phyloP scores from a whole-genome alignment of 305 asterid genomes.

The Euphrasia arctica region DNA sequence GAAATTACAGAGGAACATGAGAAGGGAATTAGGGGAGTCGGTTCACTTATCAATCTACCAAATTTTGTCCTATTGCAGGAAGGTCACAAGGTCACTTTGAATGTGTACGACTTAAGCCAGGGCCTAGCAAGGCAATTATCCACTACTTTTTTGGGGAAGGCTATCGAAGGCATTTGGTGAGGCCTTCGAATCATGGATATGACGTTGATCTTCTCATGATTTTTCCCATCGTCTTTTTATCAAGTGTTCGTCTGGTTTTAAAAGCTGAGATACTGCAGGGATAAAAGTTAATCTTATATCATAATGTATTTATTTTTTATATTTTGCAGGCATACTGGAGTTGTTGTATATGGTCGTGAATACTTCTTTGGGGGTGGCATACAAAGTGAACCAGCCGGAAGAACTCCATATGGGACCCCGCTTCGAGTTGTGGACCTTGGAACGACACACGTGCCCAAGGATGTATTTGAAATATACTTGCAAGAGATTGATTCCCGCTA shows the following conservation, averaged over 20 bases:
- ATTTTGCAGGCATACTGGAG: constrained; percentile 85
- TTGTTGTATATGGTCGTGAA: constrained; percentile 81
- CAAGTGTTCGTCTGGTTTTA: not conserved
- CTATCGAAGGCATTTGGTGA: constrained; percentile 92
- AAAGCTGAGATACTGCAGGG: not conserved
- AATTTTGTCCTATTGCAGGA: constrained; percentile 45
- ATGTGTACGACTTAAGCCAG: constrained; percentile 92
- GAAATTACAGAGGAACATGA: not conserved
- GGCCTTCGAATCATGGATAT: constrained; percentile 2
- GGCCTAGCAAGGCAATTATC: constrained; percentile 93
- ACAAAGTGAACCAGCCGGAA: constrained; percentile 65
- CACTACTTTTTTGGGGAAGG: constrained; percentile 76
- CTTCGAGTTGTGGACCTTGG: constrained; percentile 81
- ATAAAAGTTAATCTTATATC: not conserved
- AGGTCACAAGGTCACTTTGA: constrained; percentile 67
- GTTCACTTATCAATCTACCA: not conserved
- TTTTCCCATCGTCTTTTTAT: no score
- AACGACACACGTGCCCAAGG: constrained; percentile 82
- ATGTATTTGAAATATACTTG: constrained; percentile 75
- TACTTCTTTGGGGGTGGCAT: constrained; percentile 96
- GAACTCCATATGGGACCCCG: constrained; percentile 85
- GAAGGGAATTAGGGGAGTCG: not conserved
- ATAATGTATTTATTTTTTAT: not conserved
- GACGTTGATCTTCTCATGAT: no score
- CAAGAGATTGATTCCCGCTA: constrained; percentile 81